phyloP scores from a whole-genome alignment of 129 eudicot species.

The Scalesia atractyloides region DNA sequence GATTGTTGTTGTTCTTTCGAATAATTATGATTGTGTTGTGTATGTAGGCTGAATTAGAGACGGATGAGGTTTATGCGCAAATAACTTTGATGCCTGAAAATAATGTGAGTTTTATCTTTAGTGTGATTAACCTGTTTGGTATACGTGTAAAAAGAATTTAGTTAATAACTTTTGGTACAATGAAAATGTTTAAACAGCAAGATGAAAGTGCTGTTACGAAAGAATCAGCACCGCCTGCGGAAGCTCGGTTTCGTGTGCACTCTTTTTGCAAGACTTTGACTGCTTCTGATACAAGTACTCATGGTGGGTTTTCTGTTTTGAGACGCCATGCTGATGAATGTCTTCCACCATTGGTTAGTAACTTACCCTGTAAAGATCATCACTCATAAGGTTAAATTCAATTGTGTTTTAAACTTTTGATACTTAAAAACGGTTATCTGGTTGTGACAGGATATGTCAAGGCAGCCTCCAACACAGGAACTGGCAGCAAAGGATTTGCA shows the following conservation, averaged over 20 bases:
- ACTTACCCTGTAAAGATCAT: not conserved
- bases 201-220: slow-evolving; percentile 67
- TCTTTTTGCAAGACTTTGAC: slow-evolving; percentile 92
- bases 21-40: not conserved
- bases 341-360: slow-evolving; percentile 80
- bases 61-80: slow-evolving; percentile 92
- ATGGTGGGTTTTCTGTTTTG: slow-evolving; percentile 92
- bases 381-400: not conserved
- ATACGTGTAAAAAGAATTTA: not conserved
- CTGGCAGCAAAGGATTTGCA: slow-evolving; percentile 86
- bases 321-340: slow-evolving; percentile 97
- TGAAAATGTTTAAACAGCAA: slow-evolving; percentile 48
- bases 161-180: not conserved
- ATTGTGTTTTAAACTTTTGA: not conserved
- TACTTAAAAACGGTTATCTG: slow-evolving; percentile 14
- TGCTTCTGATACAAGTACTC: slow-evolving; percentile 96
- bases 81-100: slow-evolving; percentile 68
- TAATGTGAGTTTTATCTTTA: slow-evolving; percentile 46
- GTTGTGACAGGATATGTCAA: slow-evolving; percentile 76
- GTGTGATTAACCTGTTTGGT: not conserved
- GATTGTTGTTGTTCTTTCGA: slow-evolving; percentile 5
- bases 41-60: slow-evolving; percentile 80
- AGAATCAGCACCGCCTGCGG: slow-evolving; percentile 51
- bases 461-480: slow-evolving; percentile 94
- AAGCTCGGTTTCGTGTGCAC: slow-evolving; percentile 65